Evolutionary conservation across 1,284 basidiomycete species (phyloP), one percentile per base, ranked within the genome.

Genomic region (Anthracocystis walkeri): DNA sequence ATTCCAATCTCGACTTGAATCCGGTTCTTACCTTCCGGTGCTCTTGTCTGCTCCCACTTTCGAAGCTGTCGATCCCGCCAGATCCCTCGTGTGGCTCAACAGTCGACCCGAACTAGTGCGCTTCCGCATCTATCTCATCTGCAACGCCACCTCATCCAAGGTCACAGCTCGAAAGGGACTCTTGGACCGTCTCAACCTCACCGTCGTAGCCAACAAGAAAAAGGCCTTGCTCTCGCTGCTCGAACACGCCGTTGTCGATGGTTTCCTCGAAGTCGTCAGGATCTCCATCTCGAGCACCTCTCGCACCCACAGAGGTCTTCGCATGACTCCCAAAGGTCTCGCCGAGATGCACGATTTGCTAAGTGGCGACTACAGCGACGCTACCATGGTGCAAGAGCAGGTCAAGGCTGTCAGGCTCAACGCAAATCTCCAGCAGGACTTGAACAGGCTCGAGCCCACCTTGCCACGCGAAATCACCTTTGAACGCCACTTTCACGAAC

Each of bases 101-200:
- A 74, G 69, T 40, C 78, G 79, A 5, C 69, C 78, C 46, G 79
- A 79, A 7, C 64, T 81, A 4, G 63, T 70, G 6, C 70, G 75
- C 18, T 41, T 73, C 14, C 75, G 75, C 20, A 66, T 77, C 52
- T 77, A 77, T 31, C 56, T 62, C 10, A 25, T 65, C 21, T 72
- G 68, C 49, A 58, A 64, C 33, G 21, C 45, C 7, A 76, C 65
- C 16, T 44, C 65, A 0, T 68, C 69, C 48, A 65, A 68, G 40
- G 62, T 71, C 31, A 68, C 69, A 7, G n/a, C 51, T 8, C 65
- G 74, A 18, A 4, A 25, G 2, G 44, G 44, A 10, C 74, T 76
- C 11, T 18, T 60, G 23, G 41, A 57, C 5, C 56, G 69, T 23
- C 67, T 76, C 69, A 58, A 56, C 25, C 12, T 76, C 29, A 35